Conservation (phyloP, 2,329 filamentous ascomycete species). For the Ascochyta pisi region DNA sequence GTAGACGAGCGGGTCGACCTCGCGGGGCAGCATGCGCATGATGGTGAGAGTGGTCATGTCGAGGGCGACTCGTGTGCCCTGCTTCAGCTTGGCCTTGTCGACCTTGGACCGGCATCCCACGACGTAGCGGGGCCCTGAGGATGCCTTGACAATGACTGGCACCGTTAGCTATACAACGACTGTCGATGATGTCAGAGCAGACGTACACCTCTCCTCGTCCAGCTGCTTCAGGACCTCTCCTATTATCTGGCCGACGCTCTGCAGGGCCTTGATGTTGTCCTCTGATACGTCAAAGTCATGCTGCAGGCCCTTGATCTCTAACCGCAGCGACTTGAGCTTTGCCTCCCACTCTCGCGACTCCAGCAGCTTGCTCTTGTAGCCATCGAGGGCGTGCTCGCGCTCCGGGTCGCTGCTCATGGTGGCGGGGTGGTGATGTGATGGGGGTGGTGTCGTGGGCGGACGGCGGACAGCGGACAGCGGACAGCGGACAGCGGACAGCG, state of each 20-base stretch:
- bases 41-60: conserved; percentile 99
- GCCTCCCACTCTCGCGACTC: conserved; percentile 99
- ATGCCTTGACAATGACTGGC: conserved; percentile 96
- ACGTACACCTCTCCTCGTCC: conserved; percentile 96
- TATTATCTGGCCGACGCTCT: conserved; percentile 99
- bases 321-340: conserved; percentile 90
- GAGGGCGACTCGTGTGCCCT: conserved; percentile 94
- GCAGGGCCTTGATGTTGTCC: conserved; percentile 98
- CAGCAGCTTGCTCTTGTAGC: conserved; percentile 66
- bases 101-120: conserved; percentile 98
- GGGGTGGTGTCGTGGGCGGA: conserved; percentile 9
- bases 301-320: conserved; percentile 95
- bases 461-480: conserved; percentile 8
- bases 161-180: conserved; percentile 13
- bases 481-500: not conserved
- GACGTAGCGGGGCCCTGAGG: conserved; percentile 95
- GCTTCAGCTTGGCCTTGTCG: conserved; percentile 95
- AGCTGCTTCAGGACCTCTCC: conserved; percentile 98
- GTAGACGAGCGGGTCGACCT: conserved; percentile 98
- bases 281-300: conserved; percentile 96
- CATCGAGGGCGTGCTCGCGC: conserved; percentile 59
- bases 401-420: conserved; percentile 56
- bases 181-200: not conserved
- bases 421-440: conserved; percentile 11
- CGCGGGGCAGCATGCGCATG: conserved; percentile 98